phyloP scores from a whole-genome alignment of 768 basidiomycete species.

The Rubroboletus pulcherrimus region DNA sequence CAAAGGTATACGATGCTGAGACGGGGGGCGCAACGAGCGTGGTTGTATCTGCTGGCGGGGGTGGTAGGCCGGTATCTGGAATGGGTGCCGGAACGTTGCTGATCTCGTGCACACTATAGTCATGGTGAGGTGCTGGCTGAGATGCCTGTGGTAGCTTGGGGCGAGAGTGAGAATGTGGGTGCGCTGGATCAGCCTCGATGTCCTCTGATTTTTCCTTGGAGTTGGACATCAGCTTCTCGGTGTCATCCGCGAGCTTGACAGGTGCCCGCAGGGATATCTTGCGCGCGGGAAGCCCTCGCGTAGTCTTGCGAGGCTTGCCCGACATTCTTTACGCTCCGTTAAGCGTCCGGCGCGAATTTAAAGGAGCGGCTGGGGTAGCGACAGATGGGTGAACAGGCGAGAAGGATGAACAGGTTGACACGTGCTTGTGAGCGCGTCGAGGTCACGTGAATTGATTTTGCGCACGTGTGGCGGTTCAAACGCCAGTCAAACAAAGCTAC shows the following conservation, averaged over 20 bases:
- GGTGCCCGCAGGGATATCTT: constrained; percentile 8
- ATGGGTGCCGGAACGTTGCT: constrained; percentile 28
- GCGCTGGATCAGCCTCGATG: not conserved
- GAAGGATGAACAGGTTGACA: constrained; percentile 16
- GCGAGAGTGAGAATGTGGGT: not conserved
- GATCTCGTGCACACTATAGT: constrained; percentile 29
- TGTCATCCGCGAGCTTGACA: constrained; percentile 15
- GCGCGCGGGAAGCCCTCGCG: constrained; percentile 4
- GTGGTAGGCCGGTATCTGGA: constrained; percentile 32
- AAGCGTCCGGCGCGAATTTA: constrained; percentile 26
- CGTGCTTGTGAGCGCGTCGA: constrained; percentile 23
- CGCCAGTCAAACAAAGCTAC: too few relatives aligned
- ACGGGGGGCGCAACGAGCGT: constrained; percentile 7
- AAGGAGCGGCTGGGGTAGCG: constrained; percentile 23
- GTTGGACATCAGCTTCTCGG: constrained; percentile 19
- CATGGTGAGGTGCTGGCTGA: constrained; percentile 14
- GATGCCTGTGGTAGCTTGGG: constrained; percentile 11
- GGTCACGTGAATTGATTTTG: constrained; percentile 32
- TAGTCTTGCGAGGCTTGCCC: constrained; percentile 13
- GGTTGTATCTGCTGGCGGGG: constrained; percentile 15
- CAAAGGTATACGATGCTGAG: constrained; percentile 22
- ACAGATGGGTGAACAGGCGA: constrained; percentile 1
- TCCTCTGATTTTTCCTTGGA: not conserved
- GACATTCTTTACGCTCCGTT: constrained; percentile 13
- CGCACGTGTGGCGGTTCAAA: constrained; percentile 7